Conservation (phyloP, 2,329 filamentous ascomycete species). For the Didymellaceae sp. region DNA sequence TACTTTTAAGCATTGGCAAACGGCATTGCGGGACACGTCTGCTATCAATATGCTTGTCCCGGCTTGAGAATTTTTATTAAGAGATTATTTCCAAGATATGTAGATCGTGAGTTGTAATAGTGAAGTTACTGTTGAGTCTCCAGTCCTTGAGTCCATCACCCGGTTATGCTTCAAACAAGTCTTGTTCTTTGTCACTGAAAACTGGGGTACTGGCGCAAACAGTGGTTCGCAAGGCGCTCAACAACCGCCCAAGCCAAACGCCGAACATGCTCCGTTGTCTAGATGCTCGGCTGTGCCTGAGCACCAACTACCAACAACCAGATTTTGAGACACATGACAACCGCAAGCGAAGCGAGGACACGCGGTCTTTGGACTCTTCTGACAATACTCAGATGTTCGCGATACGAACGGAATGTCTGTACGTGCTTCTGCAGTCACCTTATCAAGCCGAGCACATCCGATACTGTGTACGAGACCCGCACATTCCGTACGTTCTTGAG, state of each 20-base stretch:
- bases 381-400: too few relatives aligned
- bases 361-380: background rate
- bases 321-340: constrained; percentile 2
- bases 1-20: constrained; percentile 9
- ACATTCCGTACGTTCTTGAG: too few relatives aligned
- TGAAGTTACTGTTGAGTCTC: too few relatives aligned
- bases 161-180: too few relatives aligned
- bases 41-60: background rate
- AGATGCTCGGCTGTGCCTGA: constrained; percentile 7
- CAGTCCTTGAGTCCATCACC: too few relatives aligned
- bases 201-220: background rate
- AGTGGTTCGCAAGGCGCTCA: constrained; percentile 6
- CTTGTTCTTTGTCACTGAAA: background rate
- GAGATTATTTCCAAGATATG: too few relatives aligned
- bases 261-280: background rate
- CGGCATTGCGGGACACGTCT: background rate
- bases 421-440: too few relatives aligned
- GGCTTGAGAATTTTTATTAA: background rate
- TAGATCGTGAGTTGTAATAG: too few relatives aligned
- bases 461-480: too few relatives aligned
- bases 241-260: background rate
- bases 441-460: too few relatives aligned
- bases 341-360: constrained; percentile 3
- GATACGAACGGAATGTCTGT: too few relatives aligned
- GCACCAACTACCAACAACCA: constrained; percentile 5